Percentiles rank a stretch among this genome's conserved stretches.
These are phyloP conservation scores for Micractinium conductrix DNA, from an alignment of 139 green algal species.

Conservation along the genomic window DNA sequence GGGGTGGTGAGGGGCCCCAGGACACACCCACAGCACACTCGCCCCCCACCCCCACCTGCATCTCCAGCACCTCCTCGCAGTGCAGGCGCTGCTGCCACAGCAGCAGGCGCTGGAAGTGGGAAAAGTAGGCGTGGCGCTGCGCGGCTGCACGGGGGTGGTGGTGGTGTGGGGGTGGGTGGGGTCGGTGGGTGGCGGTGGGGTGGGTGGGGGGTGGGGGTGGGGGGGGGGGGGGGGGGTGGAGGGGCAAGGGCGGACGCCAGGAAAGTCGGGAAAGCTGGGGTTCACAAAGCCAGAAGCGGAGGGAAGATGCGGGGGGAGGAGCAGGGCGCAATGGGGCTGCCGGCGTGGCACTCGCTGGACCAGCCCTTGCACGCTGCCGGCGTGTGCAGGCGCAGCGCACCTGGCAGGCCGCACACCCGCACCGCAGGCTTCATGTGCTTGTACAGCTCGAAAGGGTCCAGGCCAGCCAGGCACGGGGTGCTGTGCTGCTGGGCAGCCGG, in stretches of 20 bases:
- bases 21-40: too few relatives aligned
- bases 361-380: too few relatives aligned
- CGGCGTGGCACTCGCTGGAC: too few relatives aligned
- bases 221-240: neutral
- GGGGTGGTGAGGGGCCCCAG: too few relatives aligned
- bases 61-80: conserved; percentile 1
- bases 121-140: neutral
- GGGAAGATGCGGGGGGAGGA: too few relatives aligned
- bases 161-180: neutral
- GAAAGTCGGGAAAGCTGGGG: too few relatives aligned
- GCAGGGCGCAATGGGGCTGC: too few relatives aligned
- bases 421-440: neutral
- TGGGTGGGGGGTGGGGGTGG: neutral
- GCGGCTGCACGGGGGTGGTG: neutral
- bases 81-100: neutral
- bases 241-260: too few relatives aligned
- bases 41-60: too few relatives aligned
- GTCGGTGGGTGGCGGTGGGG: neutral
- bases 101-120: neutral
- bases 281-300: neutral
- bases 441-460: neutral
- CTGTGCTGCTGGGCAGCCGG: neutral
- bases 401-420: neutral
- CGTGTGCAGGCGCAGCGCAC: neutral
- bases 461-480: too few relatives aligned